These are phyloP conservation scores for Penicillium sp. DNA, from an alignment of 2,329 filamentous ascomycete species.

Conservation along the genomic window DNA sequence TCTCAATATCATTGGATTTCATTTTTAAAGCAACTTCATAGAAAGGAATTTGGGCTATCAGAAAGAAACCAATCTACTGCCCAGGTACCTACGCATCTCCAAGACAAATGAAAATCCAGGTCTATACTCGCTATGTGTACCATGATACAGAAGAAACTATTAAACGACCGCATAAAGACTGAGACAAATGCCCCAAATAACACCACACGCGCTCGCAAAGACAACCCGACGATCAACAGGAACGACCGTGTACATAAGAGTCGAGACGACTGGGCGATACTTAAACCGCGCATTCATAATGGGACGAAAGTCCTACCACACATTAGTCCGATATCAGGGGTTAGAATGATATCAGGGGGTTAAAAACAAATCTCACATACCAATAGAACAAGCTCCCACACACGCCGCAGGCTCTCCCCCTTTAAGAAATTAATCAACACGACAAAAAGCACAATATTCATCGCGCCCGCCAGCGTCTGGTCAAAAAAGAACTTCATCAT, in stretches of 20 bases:
- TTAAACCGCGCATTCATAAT: slow-evolving; percentile 65
- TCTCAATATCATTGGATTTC: not conserved
- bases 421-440: slow-evolving; percentile 48
- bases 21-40: not conserved
- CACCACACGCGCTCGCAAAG: slow-evolving; percentile 65
- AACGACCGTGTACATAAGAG: slow-evolving; percentile 65
- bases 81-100: not conserved
- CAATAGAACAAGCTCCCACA: slow-evolving; percentile 29
- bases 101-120: not conserved
- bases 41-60: not conserved
- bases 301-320: slow-evolving; percentile 53
- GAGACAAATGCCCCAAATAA: slow-evolving; percentile 71
- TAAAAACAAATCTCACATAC: slow-evolving; percentile 22
- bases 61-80: too few species aligned
- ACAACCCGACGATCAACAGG: slow-evolving; percentile 67
- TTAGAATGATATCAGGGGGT: not conserved
- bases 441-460: slow-evolving; percentile 56
- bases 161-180: slow-evolving; percentile 54
- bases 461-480: slow-evolving; percentile 51
- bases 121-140: slow-evolving; percentile 2
- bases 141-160: not conserved
- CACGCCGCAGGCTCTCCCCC: slow-evolving; percentile 24
- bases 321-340: not conserved
- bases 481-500: slow-evolving; percentile 55
- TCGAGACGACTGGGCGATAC: slow-evolving; percentile 66